phyloP scores from a whole-genome alignment of 768 basidiomycete genomes.

The Lactifluus rugatus region DNA sequence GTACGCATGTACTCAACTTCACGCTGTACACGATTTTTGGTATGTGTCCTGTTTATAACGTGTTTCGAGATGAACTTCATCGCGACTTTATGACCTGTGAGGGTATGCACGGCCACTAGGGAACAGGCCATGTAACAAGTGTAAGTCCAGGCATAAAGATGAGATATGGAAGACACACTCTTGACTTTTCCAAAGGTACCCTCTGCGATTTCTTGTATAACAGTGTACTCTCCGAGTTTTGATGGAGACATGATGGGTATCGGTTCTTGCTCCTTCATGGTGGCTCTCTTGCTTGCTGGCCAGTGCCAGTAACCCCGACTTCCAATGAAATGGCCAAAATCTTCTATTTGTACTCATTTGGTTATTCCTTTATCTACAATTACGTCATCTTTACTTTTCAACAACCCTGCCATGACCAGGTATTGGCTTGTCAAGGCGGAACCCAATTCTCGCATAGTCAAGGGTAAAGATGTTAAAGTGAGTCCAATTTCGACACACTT shows the following conservation, averaged over 20 bases:
- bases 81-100: constrained; percentile 92
- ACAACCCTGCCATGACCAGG: constrained; percentile 6
- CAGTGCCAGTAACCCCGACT: too few species aligned
- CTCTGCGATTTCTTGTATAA: constrained; percentile 83
- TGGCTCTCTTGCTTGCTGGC: neutral
- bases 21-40: constrained; percentile 82
- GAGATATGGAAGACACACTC: constrained; percentile 47
- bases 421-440: constrained; percentile 81
- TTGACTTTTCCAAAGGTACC: constrained; percentile 99
- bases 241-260: constrained; percentile 41
- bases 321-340: neutral
- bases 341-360: constrained; percentile 12
- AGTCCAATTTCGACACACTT: constrained; percentile 21
- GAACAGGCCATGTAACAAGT: constrained; percentile 10
- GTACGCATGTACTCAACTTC: constrained; percentile 97
- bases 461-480: constrained; percentile 81
- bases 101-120: constrained; percentile 83
- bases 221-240: constrained; percentile 85
- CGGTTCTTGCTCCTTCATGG: constrained; percentile 24
- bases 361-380: neutral
- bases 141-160: neutral
- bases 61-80: constrained; percentile 97
- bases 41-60: constrained; percentile 84
- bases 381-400: constrained; percentile 10
- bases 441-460: constrained; percentile 73